Percentiles rank a stretch among this genome's conserved stretches.
Evolutionary conservation across 345 rosid genomes (phyloP).

Genomic region (Populus euphratica): DNA sequence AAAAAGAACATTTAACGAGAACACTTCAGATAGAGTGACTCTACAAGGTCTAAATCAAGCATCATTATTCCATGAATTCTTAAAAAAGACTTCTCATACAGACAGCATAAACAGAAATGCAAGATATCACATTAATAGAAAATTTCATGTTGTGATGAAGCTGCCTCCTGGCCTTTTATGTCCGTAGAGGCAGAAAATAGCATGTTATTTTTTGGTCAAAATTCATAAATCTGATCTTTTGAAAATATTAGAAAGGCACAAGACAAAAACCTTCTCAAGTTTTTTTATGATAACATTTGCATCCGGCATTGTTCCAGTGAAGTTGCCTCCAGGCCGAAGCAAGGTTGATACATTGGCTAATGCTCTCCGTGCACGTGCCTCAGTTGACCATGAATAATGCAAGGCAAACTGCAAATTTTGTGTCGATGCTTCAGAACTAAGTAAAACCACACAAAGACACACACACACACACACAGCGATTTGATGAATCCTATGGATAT

Average conservation of each 20-base stretch:
- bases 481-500: background rate
- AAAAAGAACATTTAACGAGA: background rate
- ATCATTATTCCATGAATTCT: background rate
- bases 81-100: background rate
- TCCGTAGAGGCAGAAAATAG: background rate
- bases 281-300: conserved; percentile 88
- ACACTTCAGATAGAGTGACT: background rate
- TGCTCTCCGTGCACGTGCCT: conserved; percentile 86
- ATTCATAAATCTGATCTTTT: background rate
- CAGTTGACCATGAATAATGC: conserved; percentile 98
- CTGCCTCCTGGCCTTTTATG: background rate
- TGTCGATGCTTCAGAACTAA: conserved; percentile 11
- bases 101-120: background rate
- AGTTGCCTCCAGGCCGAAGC: conserved; percentile 92
- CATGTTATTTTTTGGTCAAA: background rate
- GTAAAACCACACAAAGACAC: background rate
- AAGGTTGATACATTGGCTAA: conserved; percentile 88
- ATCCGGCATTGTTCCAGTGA: conserved; percentile 98
- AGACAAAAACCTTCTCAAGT: conserved; percentile 67
- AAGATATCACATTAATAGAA: no score
- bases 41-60: background rate
- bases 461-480: background rate
- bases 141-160: background rate
- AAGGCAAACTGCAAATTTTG: conserved; percentile 73
- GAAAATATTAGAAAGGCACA: background rate